A percentile compares a stretch with the other conserved stretches of the same genome.
phyloP scores from a whole-genome alignment of 2,329 filamentous ascomycete genomes.

The Sphaerulina vaccinii region DNA sequence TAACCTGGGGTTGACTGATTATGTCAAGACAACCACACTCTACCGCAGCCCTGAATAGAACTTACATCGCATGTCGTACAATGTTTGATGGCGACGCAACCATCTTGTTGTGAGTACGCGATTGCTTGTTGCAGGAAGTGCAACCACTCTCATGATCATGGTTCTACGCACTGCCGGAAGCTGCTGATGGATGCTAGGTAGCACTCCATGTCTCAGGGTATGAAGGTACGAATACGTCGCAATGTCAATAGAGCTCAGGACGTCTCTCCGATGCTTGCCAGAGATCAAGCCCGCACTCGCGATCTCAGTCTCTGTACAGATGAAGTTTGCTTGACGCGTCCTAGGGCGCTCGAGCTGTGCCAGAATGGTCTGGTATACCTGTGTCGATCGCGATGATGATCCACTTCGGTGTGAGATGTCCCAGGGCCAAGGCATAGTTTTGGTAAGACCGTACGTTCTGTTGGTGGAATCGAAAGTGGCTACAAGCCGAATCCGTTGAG shows the following conservation, averaged over 20 bases:
- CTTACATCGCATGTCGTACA: too few relatives aligned
- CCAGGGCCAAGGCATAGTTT: not conserved
- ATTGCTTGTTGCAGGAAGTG: too few relatives aligned
- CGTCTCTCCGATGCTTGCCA: not conserved
- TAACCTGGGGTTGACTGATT: too few relatives aligned
- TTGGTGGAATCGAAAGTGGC: constrained; percentile 14
- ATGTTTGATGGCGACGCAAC: too few relatives aligned
- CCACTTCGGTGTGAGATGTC: constrained; percentile 9
- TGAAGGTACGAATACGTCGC: too few relatives aligned
- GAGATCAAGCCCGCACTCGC: not conserved
- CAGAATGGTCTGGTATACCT: not conserved
- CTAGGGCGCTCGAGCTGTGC: not conserved
- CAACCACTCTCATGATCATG: too few relatives aligned
- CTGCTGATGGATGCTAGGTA: too few relatives aligned
- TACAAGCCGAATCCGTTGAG: constrained; percentile 7
- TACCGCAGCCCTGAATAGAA: too few relatives aligned
- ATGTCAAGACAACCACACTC: too few relatives aligned
- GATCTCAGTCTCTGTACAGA: not conserved
- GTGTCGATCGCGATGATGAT: constrained; percentile 2
- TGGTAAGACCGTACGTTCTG: not conserved
- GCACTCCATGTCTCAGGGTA: too few relatives aligned
- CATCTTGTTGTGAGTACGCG: too few relatives aligned
- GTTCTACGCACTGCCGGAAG: too few relatives aligned
- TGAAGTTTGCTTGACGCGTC: not conserved
- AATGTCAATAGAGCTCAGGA: not conserved